Evolutionary conservation across 2,329 filamentous ascomycete species (phyloP), one percentile per base, ranked within the genome.

Genomic region (Ceratocystis huliohia): DNA sequence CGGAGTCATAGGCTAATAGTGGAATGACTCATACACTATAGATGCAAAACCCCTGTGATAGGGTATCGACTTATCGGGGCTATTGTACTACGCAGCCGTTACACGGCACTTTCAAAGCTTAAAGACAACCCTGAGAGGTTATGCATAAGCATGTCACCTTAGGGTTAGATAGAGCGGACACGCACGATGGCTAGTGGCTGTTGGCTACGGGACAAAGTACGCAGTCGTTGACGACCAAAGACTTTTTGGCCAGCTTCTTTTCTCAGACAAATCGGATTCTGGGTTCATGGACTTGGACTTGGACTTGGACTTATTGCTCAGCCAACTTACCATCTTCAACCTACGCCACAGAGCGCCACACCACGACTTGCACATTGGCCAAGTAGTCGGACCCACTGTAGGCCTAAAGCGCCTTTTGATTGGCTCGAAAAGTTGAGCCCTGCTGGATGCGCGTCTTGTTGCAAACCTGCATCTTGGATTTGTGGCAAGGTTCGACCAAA

Each of bases 1-100:
- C 63, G 57, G 63, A 65, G 57, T 61, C 41, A 65, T 15, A 46
- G 5, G 15, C 28, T 41, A 22, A 2, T 20, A 62, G 37, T 17
- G 50, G 48, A 17, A 50, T 67, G 66, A 67, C 66, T 67, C 66
- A 67, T 67, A 57, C 41, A 48, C 13, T 20, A 25, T 67, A 65
- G 30, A 17, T 65, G 63, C 63, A 65, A 57, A 65, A 1, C 63
- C 63, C 28, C 48, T n/a, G 28, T 59, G 22, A 17, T 2, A 30
- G 13, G 22, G 15, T 63, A 48, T 46, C 8, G 37, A 2, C 5
- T 25, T 45, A 62, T 45, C 37, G 41, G 61, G 37, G 37, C 13
- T 62, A 46, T 45, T 22, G 10, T 22, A 3, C 20, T 1, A 20
- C 45, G 4, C 5, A 28, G 20, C 25, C 5, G 61, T 63, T 28